Evolutionary conservation across 306 rosid species (phyloP), one percentile per base, ranked within the genome.

Genomic region (Styphnolobium japonicum): DNA sequence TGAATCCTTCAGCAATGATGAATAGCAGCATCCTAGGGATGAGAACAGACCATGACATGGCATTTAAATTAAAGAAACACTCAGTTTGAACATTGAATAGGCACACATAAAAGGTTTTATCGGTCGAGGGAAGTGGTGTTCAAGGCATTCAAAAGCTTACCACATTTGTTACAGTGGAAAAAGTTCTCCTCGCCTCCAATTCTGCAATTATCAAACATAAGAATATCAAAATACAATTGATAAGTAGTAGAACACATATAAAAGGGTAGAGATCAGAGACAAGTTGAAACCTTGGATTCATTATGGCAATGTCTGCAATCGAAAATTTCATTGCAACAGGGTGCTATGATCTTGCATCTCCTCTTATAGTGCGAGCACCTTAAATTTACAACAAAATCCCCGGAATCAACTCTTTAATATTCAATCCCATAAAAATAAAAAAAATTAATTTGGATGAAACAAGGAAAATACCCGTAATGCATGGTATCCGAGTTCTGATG

Each of bases 151-250:
- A 45, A 39, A 64, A 33, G 75, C 78, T 72, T 67, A 90, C 97
- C 97, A 60, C 98, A 91, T 78, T 71, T 87, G 71, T 85, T 39
- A 45, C 98, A 91, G 77, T 93, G 96, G 67, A 88, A 91, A 83
- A 91, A 88, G 34, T 91, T 93, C 52, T 89, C 93, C 67, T 51
- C 67, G 2, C 98, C 96, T 29, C 98, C 98, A 1, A 42, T 79
- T 84, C 98, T 93, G 79, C 19, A 71, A 58, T 51, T 21, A 67
- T 33, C 22, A 67, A 76, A 61, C 58, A 37, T 21, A 21, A 48
- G 45, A 36, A 16, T 10, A 7, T 66, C 49, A 78, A 67, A 10
- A 57, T 39, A 27, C n/a, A 58, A 16, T 14, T 58, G 33, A 73
- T 33, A 75, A 14, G 37, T 18, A 21, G 23, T 39, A 61, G 49